Evolutionary conservation across 345 rosid species (phyloP), one percentile per base, ranked within the genome.

Genomic region (Adansonia digitata): DNA sequence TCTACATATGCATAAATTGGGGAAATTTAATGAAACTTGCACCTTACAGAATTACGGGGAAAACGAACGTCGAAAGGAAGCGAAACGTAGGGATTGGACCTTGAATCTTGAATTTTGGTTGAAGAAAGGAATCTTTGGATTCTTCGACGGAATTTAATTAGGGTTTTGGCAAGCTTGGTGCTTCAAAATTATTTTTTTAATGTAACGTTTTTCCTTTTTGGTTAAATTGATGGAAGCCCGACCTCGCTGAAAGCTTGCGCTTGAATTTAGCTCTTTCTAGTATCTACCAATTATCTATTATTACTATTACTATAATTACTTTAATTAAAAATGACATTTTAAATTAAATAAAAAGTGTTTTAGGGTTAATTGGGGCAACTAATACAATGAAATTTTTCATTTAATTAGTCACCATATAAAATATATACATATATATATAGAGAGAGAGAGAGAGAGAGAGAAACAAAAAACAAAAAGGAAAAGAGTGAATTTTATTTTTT

Each of bases 41-140:
- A 73, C 69, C 76, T 60, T 73, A 2, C 2, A 42, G 55, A 72
- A 14, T 72, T 18, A 24, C 69, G 18, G 18, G 9, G 42, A 39
- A 39, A 20, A 24, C 39, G 66, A 53, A 22, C n/a, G 34, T 6
- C 48, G n/a, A 39, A 42, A 3, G 17, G 27, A 10, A 45, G 14
- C 35, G 39, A 17, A 45, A 5, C 26, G 57, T 0, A 43, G 43
- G 9, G 7, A 48, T 27, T 34, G 52, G 31, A 7, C 42, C n/a
- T n/a, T n/a, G n/a, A n/a, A n/a, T n/a, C 39, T 48, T 15, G 43
- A 69, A 68, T 27, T 43, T 45, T 26, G 46, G 72, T 68, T 12
- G 72, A 68, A 22, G 74, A 70, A 34, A 67, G 17, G 17, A 5
- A 49, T 69, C 59, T 29, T 60, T 60, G 12, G 9, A 60, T 70